Evolutionary conservation across 257 asterid genomes (phyloP).

Genomic region (Leptodermis oblonga): DNA sequence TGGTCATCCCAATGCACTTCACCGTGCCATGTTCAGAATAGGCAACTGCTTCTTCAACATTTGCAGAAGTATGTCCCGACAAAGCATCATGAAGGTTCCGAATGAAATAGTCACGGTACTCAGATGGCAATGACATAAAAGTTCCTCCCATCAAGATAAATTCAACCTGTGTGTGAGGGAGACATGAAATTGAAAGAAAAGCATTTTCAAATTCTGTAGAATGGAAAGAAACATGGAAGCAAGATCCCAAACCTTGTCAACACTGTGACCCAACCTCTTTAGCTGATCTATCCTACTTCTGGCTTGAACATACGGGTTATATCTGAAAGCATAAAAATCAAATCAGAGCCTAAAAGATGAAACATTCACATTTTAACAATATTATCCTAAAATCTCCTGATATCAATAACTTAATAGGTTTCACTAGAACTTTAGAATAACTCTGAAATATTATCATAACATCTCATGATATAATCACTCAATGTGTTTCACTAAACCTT

Average conservation of each 20-base stretch:
- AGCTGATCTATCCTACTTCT: slow-evolving; percentile 96
- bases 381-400: neutral
- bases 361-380: neutral
- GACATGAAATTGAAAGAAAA: slow-evolving; percentile 3
- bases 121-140: slow-evolving; percentile 95
- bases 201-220: neutral
- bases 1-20: slow-evolving; percentile 98
- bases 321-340: slow-evolving; percentile 39
- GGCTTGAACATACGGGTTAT: slow-evolving; percentile 97
- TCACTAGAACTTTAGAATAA: neutral
- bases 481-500: too few species aligned
- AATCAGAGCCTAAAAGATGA: slow-evolving; percentile 4
- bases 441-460: neutral
- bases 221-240: slow-evolving; percentile 11
- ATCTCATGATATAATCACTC: neutral
- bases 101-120: slow-evolving; percentile 84
- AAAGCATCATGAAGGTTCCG: slow-evolving; percentile 97
- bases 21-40: slow-evolving; percentile 92
- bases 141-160: slow-evolving; percentile 99
- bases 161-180: slow-evolving; percentile 67
- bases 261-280: slow-evolving; percentile 97
- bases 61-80: slow-evolving; percentile 95
- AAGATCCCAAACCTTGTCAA: slow-evolving; percentile 70
- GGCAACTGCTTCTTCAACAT: slow-evolving; percentile 94
- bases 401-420: neutral